Percentiles rank a stretch among this genome's conserved stretches.
Evolutionary conservation across 306 rosid genomes (phyloP).

Genomic region (Pterocarpus santalinus): DNA sequence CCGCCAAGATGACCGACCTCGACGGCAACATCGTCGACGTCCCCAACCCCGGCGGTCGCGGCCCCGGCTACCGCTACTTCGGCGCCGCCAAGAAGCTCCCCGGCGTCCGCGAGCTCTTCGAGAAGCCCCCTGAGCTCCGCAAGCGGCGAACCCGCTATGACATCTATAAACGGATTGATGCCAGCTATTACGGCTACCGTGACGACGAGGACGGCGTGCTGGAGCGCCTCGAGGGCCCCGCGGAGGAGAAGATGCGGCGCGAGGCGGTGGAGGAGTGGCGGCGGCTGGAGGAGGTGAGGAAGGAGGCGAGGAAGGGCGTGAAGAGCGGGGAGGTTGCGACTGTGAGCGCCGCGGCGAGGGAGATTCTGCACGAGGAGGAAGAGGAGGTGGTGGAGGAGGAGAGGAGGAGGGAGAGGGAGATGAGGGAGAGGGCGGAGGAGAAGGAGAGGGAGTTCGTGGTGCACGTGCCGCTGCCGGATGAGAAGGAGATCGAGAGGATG

Average conservation of each 20-base stretch:
- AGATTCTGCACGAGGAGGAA: slow-evolving; percentile 79
- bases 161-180: slow-evolving; percentile 84
- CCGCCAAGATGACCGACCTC: slow-evolving; percentile 92
- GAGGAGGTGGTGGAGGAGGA: slow-evolving; percentile 86
- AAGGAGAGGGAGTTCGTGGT: slow-evolving; percentile 80
- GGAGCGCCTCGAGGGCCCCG: slow-evolving; percentile 70
- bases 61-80: slow-evolving; percentile 88
- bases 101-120: slow-evolving; percentile 83
- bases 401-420: slow-evolving; percentile 60
- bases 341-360: slow-evolving; percentile 59
- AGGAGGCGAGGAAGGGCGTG: slow-evolving; percentile 85
- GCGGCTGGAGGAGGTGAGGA: slow-evolving; percentile 76
- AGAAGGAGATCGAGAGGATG: slow-evolving; percentile 93
- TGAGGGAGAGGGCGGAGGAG: slow-evolving; percentile 50
- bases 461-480: slow-evolving; percentile 92
- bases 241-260: slow-evolving; percentile 67
- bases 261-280: slow-evolving; percentile 83
- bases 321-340: slow-evolving; percentile 81
- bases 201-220: slow-evolving; percentile 93
- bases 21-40: slow-evolving; percentile 96
- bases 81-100: slow-evolving; percentile 95
- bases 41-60: slow-evolving; percentile 93
- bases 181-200: slow-evolving; percentile 87
- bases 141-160: slow-evolving; percentile 88
- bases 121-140: slow-evolving; percentile 89